phyloP scores from a whole-genome alignment of 352 stramenopile genomes.

The Pythium phragmitis region DNA sequence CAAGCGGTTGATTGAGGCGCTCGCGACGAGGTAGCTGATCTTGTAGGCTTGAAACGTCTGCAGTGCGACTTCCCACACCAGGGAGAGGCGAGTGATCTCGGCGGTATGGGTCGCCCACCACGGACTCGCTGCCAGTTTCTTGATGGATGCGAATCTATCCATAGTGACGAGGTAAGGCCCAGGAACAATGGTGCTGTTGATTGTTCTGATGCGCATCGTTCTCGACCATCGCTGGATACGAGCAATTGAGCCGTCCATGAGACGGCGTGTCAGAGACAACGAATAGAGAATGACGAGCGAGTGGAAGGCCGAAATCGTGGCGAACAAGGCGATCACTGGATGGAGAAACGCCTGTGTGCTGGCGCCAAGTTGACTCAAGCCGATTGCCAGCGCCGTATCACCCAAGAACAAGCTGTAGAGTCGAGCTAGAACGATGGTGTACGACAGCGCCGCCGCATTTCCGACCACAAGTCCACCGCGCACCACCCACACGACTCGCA shows the following conservation, averaged over 20 bases:
- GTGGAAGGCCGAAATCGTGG: neutral
- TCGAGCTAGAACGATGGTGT: neutral
- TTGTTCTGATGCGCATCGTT: neutral
- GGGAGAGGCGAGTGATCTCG: neutral
- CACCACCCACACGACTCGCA: neutral
- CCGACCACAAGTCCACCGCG: neutral
- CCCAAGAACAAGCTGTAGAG: neutral
- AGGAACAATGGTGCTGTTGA: neutral
- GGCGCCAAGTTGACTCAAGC: neutral
- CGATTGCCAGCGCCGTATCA: neutral
- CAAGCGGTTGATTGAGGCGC: constrained; percentile 20
- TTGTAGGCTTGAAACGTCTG: constrained; percentile 20
- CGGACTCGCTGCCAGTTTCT: neutral
- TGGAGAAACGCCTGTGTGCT: neutral
- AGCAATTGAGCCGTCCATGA: neutral
- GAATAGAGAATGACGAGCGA: neutral
- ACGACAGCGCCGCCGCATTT: neutral
- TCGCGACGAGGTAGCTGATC: constrained; percentile 12
- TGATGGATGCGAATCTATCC: neutral
- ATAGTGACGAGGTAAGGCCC: neutral
- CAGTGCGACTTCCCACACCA: constrained; percentile 11
- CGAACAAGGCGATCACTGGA: neutral
- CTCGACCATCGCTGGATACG: neutral
- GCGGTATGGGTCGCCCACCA: neutral
- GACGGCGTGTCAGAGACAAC: neutral